Evolutionary conservation across 1,284 basidiomycete genomes (phyloP).

Genomic region (Cystobasidium sp.): DNA sequence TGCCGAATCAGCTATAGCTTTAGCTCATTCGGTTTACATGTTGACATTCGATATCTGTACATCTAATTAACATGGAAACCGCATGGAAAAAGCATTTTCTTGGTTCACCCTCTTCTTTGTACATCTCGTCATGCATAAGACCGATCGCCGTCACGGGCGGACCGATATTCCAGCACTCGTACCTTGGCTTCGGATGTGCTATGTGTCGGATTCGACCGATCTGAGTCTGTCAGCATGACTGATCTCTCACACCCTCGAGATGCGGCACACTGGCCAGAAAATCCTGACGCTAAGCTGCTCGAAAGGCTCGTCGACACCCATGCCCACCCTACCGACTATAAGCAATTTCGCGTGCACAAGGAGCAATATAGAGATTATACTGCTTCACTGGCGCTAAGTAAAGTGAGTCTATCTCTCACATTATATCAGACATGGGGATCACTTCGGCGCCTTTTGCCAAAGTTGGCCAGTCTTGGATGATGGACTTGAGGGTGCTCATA

Average conservation of each 20-base stretch:
- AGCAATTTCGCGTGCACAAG: slow-evolving; percentile 6
- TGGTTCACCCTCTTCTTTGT: no score
- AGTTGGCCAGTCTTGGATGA: not conserved
- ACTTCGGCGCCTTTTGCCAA: not conserved
- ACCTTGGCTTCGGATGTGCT: no score
- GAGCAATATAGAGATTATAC: slow-evolving; percentile 17
- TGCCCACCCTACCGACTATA: slow-evolving; percentile 43
- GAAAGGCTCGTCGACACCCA: slow-evolving; percentile 27
- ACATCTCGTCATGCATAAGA: no score
- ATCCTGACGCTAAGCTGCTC: not conserved
- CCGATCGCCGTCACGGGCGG: no score
- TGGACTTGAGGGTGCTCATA: no score
- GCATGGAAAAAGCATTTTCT: no score
- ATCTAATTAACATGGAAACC: no score
- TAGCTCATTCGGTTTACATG: no score
- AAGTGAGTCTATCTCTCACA: slow-evolving; percentile 4
- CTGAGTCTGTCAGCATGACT: slow-evolving; percentile 36
- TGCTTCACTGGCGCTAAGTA: slow-evolving; percentile 2
- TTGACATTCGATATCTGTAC: no score
- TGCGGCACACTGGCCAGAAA: slow-evolving; percentile 40
- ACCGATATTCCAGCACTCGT: no score
- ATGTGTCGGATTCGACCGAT: no score
- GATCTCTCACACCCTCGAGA: not conserved
- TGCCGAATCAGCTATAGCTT: no score
- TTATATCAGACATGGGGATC: not conserved